A percentile compares a stretch with the other conserved stretches of the same genome.
Conservation (phyloP, 2,329 filamentous ascomycete genomes). For the Aspergillus pseudoterreus region DNA sequence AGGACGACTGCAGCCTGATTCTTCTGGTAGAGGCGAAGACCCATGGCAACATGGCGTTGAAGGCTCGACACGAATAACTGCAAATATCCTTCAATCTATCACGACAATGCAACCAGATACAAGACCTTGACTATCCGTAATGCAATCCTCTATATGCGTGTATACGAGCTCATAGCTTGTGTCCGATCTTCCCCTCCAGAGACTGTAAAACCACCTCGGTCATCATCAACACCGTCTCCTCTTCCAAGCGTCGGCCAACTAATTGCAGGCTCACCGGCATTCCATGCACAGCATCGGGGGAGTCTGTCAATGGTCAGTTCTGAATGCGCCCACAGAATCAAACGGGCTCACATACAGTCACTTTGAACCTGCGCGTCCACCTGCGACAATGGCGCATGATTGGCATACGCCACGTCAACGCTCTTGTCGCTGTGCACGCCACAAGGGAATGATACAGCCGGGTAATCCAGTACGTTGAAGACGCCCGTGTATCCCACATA, state of each 20-base stretch:
- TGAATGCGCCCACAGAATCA: neutral
- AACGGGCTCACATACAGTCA: slow-evolving; percentile 9
- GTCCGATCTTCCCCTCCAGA: neutral
- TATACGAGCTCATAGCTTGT: neutral
- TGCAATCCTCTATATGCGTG: neutral
- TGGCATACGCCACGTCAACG: slow-evolving; percentile 3
- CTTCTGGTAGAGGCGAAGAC: too few relatives aligned
- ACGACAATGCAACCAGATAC: too few relatives aligned
- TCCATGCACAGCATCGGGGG: slow-evolving; percentile 11
- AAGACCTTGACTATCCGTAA: neutral
- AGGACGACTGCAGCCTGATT: too few relatives aligned
- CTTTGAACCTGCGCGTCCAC: slow-evolving; percentile 7
- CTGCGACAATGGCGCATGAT: slow-evolving; percentile 7
- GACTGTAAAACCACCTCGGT: slow-evolving; percentile 29
- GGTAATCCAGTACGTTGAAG: slow-evolving; percentile 19
- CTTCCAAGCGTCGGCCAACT: slow-evolving; percentile 27
- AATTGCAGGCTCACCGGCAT: slow-evolving; percentile 29
- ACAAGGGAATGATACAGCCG: slow-evolving; percentile 18
- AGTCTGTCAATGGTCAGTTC: neutral
- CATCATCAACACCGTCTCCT: slow-evolving; percentile 36
- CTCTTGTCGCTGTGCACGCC: slow-evolving; percentile 13
- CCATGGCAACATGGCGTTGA: too few relatives aligned
- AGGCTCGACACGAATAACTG: too few relatives aligned
- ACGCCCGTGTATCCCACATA: slow-evolving; percentile 19
- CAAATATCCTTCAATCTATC: too few relatives aligned